Base-by-base conservation (phyloP, 306 rosid species). In the Acacia crassicarpa region DNA sequence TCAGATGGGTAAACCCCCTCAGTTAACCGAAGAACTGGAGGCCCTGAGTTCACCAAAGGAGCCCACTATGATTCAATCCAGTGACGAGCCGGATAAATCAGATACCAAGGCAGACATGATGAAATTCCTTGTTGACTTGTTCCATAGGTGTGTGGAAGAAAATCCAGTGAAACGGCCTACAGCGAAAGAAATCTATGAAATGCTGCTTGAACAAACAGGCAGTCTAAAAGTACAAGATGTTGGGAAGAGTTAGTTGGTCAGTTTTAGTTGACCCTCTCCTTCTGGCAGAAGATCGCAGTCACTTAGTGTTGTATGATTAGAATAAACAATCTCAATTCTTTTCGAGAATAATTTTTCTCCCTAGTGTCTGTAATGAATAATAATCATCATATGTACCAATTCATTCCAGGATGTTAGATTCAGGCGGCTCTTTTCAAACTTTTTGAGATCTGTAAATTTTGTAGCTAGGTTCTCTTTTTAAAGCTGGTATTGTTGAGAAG, bases 141-240 rank as follows among this genome's bases (percentile, higher is more conserved):
- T 91, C 76, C 88, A 54, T 74, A 89, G 81, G 73, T 96, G 99
- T 75, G 89, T 97, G 0, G 69, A 83, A 72, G 93, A 90, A 78
- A 85, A 90, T 76, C 97, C 97, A 7, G 72, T n/a, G 9, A 88
- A 89, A 63, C 92, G 97, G 20, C 99, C 97, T 22, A 83, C 93
- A 2, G 97, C 97, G 61, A 82, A 92, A 81, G 84, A 89, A 81
- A 91, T 96, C 80, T 76, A 88, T 76, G 82, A 90, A 83, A 79
- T 84, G 87, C 74, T 96, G 84, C 81, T 88, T 20, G 84, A 78
- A 25, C 89, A 74, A 23, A 75, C 88, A 45, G 75, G 67, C 78
- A 40, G 85, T 20, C 40, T 73, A 48, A 86, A 76, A 68, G 84
- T 71, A 79, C 73, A 82, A 77, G 73, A 85, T 78, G 82, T 72